A percentile compares a stretch with the other conserved stretches of the same genome.
Conservation (phyloP, 2,329 filamentous ascomycete genomes). For the Massarina eburnea region DNA sequence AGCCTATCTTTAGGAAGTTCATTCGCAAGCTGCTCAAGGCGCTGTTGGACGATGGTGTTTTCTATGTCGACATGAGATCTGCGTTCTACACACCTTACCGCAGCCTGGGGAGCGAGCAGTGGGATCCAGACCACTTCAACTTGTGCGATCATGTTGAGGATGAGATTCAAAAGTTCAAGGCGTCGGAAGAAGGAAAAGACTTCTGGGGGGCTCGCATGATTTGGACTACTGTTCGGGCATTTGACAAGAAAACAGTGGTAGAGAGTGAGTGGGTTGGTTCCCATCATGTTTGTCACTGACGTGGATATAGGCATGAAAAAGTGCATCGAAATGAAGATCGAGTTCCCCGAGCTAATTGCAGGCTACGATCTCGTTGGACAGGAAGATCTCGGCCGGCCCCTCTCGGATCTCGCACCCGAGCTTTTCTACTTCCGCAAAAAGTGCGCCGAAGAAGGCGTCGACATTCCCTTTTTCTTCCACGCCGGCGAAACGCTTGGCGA, state of each 20-base stretch:
- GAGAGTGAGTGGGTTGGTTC: constrained; percentile 51
- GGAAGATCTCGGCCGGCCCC: constrained; percentile 75
- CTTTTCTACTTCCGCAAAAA: constrained; percentile 92
- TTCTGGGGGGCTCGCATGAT: constrained; percentile 89
- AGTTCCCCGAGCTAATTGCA: constrained; percentile 76
- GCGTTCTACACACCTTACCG: constrained; percentile 74
- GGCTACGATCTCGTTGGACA: constrained; percentile 91
- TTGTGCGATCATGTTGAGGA: constrained; percentile 76
- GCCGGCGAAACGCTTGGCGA: constrained; percentile 85
- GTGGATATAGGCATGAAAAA: constrained; percentile 67
- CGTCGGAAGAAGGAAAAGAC: constrained; percentile 65
- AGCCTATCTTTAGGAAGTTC: constrained; percentile 82
- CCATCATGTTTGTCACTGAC: not conserved
- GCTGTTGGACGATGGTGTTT: constrained; percentile 78
- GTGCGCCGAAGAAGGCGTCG: constrained; percentile 73
- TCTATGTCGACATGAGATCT: constrained; percentile 79
- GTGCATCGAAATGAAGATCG: constrained; percentile 79
- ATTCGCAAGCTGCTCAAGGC: constrained; percentile 70
- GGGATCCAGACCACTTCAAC: constrained; percentile 67
- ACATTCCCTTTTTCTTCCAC: constrained; percentile 94
- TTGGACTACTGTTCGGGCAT: constrained; percentile 73
- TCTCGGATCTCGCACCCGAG: constrained; percentile 77
- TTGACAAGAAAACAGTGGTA: constrained; percentile 66
- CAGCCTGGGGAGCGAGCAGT: constrained; percentile 62
- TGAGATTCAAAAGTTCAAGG: constrained; percentile 75